Conservation (phyloP, 2,329 filamentous ascomycete genomes). For the Cladosporium cucumerinum region DNA sequence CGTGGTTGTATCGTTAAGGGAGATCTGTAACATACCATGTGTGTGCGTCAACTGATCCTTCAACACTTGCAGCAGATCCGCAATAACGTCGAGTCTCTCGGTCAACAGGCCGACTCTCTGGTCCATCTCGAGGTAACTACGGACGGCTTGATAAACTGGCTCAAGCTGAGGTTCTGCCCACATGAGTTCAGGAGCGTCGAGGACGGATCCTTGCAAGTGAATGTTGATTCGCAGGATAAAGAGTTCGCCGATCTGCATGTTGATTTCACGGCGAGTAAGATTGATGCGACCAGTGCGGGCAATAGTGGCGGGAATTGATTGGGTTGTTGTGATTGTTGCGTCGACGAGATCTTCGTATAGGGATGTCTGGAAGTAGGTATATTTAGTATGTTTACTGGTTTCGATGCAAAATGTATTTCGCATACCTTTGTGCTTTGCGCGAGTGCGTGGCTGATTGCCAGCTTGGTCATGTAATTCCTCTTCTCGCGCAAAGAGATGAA, state of each 20-base stretch:
- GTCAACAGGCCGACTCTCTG: slow-evolving; percentile 86
- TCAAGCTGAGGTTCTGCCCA: slow-evolving; percentile 98
- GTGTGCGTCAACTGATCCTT: slow-evolving; percentile 95
- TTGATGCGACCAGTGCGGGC: slow-evolving; percentile 89
- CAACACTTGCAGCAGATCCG: slow-evolving; percentile 83
- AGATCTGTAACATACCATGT: slow-evolving; percentile 64
- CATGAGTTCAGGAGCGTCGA: slow-evolving; percentile 95
- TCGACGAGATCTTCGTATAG: slow-evolving; percentile 94
- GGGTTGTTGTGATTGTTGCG: slow-evolving; percentile 87
- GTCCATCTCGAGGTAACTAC: slow-evolving; percentile 97
- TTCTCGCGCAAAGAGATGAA: slow-evolving; percentile 95
- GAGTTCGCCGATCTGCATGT: slow-evolving; percentile 98
- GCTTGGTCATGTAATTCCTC: slow-evolving; percentile 95
- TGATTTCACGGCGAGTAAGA: slow-evolving; percentile 84
- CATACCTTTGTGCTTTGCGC: slow-evolving; percentile 88
- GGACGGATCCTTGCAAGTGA: slow-evolving; percentile 91
- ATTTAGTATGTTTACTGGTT: slow-evolving; percentile 14
- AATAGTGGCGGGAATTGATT: slow-evolving; percentile 89
- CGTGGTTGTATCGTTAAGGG: background rate
- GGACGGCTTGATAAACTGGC: slow-evolving; percentile 90
- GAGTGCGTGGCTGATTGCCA: slow-evolving; percentile 92
- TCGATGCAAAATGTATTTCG: too few species aligned
- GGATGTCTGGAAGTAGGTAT: slow-evolving; percentile 62
- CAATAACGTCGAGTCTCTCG: slow-evolving; percentile 87
- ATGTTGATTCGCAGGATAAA: slow-evolving; percentile 98